Percentiles rank a stretch among this genome's conserved stretches.
Evolutionary conservation across 2,329 filamentous ascomycete genomes (phyloP).

Genomic region (Geosmithia flava): DNA sequence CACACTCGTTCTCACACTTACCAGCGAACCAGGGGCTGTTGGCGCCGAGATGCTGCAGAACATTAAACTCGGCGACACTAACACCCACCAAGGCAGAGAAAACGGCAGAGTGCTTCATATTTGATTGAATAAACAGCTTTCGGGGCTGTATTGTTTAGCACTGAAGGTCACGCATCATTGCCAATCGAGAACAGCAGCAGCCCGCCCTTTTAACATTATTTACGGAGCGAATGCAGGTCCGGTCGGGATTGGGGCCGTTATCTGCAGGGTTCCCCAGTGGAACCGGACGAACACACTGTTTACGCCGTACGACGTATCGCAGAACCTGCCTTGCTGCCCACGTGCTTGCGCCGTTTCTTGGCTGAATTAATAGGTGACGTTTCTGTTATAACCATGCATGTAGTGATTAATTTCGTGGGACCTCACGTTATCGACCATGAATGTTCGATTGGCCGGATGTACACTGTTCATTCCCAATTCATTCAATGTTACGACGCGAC

Average conservation of each 20-base stretch:
- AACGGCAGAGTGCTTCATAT: not conserved
- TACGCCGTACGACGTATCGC: not conserved
- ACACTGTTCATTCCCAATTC: not conserved
- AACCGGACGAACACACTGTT: not conserved
- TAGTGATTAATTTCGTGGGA: not conserved
- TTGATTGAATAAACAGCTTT: not conserved
- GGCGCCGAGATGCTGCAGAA: constrained; percentile 34
- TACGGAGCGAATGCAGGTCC: not conserved
- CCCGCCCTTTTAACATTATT: not conserved
- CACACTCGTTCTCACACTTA: constrained; percentile 11
- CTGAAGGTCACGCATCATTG: not conserved
- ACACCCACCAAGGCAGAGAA: not conserved
- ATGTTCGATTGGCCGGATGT: not conserved
- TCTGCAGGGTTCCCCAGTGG: not conserved
- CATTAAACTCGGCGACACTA: constrained; percentile 13
- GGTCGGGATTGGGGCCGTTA: not conserved
- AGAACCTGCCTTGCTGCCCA: not conserved
- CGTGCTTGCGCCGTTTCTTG: not conserved
- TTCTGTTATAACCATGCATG: not conserved
- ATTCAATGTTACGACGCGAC: no score
- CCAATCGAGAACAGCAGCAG: not conserved
- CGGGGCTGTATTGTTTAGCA: not conserved
- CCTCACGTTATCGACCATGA: not conserved
- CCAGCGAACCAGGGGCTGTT: constrained; percentile 41
- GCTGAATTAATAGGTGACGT: not conserved